Percentiles rank a stretch among this genome's conserved stretches.
Conservation (phyloP, 1,284 basidiomycete species). For the Malassezia caprae region DNA sequence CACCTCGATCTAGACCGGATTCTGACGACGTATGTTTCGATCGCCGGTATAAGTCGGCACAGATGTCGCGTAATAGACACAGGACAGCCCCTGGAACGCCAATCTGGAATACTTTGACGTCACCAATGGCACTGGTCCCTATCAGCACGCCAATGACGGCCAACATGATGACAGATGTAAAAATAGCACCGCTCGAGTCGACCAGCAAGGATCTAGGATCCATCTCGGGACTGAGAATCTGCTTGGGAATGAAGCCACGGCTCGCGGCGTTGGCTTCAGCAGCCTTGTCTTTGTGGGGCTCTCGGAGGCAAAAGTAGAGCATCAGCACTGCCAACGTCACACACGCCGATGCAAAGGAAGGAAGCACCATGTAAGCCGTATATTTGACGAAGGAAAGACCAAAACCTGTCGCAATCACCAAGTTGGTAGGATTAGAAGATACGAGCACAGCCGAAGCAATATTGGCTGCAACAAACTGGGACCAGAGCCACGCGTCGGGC, state of each 20-base stretch:
- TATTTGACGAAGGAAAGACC: slow-evolving; percentile 39
- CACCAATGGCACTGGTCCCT: slow-evolving; percentile 54
- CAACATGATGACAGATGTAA: slow-evolving; percentile 52
- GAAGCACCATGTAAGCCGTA: slow-evolving; percentile 43
- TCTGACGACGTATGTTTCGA: not conserved
- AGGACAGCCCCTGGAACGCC: slow-evolving; percentile 72
- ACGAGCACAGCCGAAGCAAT: slow-evolving; percentile 54
- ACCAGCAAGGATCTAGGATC: slow-evolving; percentile 52
- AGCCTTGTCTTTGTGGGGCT: not conserved
- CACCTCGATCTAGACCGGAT: not conserved
- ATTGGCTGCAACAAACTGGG: slow-evolving; percentile 67
- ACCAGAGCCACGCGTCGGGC: slow-evolving; percentile 60
- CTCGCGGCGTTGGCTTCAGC: slow-evolving; percentile 5
- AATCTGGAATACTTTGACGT: slow-evolving; percentile 58
- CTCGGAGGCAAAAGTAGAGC: slow-evolving; percentile 24
- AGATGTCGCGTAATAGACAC: slow-evolving; percentile 60
- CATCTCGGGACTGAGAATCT: slow-evolving; percentile 51
- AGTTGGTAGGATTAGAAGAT: slow-evolving; percentile 49
- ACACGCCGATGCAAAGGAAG: slow-evolving; percentile 29
- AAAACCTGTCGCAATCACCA: slow-evolving; percentile 47
- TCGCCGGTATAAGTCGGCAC: slow-evolving; percentile 13
- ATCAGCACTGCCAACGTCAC: slow-evolving; percentile 27
- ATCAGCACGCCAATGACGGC: slow-evolving; percentile 56
- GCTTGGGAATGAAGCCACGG: slow-evolving; percentile 49
- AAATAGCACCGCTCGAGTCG: slow-evolving; percentile 54